Percentiles rank a stretch among this genome's conserved stretches.
These are phyloP conservation scores for Naganishia sp. DNA, from an alignment of 1,284 basidiomycete species.

Conservation along the genomic window DNA sequence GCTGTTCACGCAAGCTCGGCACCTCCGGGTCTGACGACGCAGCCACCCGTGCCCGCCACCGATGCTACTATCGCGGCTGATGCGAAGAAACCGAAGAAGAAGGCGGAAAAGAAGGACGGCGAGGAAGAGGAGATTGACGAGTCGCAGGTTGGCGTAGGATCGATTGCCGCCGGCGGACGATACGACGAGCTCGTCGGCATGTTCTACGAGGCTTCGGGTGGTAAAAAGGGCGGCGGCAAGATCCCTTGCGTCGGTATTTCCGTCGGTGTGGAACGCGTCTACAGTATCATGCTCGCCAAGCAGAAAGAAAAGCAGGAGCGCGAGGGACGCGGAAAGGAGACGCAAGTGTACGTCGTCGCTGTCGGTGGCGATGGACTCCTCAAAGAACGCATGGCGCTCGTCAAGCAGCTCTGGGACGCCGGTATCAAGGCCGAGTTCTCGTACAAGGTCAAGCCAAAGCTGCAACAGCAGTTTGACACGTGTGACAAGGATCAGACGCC, in stretches of 20 bases:
- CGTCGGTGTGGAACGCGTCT: constrained; percentile 94
- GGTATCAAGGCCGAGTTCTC: constrained; percentile 95
- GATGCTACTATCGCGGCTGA: constrained; percentile 41
- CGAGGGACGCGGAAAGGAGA: constrained; percentile 78
- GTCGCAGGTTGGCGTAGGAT: constrained; percentile 89
- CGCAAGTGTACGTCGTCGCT: constrained; percentile 91
- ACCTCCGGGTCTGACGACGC: constrained; percentile 73
- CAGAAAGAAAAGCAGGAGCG: constrained; percentile 68
- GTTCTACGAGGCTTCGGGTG: constrained; percentile 78
- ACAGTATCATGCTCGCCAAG: constrained; percentile 85
- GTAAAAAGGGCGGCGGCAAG: constrained; percentile 56
- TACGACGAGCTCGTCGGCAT: constrained; percentile 97
- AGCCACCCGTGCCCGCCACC: constrained; percentile 55
- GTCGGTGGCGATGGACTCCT: constrained; percentile 83
- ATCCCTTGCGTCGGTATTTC: constrained; percentile 93
- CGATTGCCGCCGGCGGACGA: constrained; percentile 93
- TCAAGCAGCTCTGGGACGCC: constrained; percentile 77
- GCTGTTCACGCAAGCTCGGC: constrained; percentile 90
- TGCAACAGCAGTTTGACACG: constrained; percentile 79
- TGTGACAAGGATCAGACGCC: constrained; percentile 91
- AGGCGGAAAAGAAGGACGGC: constrained; percentile 54
- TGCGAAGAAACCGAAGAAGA: constrained; percentile 56
- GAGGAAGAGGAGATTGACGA: constrained; percentile 91
- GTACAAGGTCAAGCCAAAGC: constrained; percentile 89
- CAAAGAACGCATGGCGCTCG: constrained; percentile 80